Percentiles rank a stretch among this genome's conserved stretches.
These are phyloP conservation scores for Fusarium stilboides DNA, from an alignment of 2,329 filamentous ascomycete species.

Conservation along the genomic window DNA sequence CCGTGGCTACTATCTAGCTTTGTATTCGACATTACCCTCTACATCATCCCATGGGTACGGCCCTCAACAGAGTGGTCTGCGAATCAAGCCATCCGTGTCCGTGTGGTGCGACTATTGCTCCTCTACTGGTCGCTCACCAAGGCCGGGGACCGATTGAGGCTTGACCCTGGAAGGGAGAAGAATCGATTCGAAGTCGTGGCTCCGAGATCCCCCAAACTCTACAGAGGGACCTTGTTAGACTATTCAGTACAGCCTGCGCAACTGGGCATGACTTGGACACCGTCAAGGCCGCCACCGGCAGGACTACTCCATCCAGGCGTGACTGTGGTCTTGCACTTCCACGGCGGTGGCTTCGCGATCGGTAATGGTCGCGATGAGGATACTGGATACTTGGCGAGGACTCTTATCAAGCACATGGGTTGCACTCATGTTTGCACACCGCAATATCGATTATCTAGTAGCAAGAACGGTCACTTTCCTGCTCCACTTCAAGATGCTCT, in stretches of 20 bases:
- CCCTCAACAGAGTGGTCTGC: conserved; percentile 30
- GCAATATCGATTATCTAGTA: conserved; percentile 41
- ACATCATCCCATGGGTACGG: conserved; percentile 24
- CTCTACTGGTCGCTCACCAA: conserved; percentile 42
- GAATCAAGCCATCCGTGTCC: conserved; percentile 39
- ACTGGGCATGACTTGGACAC: conserved; percentile 45
- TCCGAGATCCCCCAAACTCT: conserved; percentile 35
- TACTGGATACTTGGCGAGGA: conserved; percentile 34
- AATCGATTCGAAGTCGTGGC: conserved; percentile 39
- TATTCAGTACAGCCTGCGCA: conserved; percentile 14
- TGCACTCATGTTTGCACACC: conserved; percentile 45
- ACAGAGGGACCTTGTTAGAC: conserved; percentile 28
- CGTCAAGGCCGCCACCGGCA: conserved; percentile 31
- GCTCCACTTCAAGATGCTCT: conserved; percentile 43
- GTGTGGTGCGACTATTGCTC: conserved; percentile 34
- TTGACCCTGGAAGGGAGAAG: conserved; percentile 28
- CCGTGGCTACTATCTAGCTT: conserved; percentile 43
- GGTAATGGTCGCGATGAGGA: conserved; percentile 43
- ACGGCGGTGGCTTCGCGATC: conserved; percentile 42
- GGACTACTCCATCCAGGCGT: conserved; percentile 22
- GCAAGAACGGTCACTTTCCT: conserved; percentile 36
- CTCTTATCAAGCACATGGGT: conserved; percentile 33
- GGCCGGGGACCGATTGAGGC: conserved; percentile 23
- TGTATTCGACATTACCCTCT: conserved; percentile 30
- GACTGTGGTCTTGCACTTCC: conserved; percentile 37